These are phyloP conservation scores for Saccharomyces hybrid DNA, from an alignment of 1,139 yeast species.

Conservation along the genomic window DNA sequence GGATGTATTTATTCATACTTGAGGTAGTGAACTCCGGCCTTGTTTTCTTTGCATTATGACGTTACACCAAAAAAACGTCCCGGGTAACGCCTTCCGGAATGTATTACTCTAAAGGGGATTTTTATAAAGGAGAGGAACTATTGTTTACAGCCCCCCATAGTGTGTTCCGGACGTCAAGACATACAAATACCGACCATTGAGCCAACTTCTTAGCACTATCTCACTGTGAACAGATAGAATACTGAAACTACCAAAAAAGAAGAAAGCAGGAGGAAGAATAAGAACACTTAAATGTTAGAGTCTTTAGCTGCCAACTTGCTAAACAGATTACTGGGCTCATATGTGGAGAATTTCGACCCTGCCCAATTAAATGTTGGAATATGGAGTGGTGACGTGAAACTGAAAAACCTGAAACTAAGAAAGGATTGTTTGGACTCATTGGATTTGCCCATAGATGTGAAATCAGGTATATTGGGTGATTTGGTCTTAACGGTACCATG, in stretches of 20 bases:
- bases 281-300: slow-evolving; percentile 37
- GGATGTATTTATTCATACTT: not conserved
- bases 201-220: not conserved
- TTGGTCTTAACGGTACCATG: slow-evolving; percentile 90
- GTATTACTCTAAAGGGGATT: not conserved
- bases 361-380: slow-evolving; percentile 91
- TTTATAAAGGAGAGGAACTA: not conserved
- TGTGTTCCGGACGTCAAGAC: not conserved
- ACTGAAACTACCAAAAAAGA: not conserved
- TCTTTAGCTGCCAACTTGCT: slow-evolving; percentile 43
- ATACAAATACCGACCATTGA: not conserved
- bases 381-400: slow-evolving; percentile 95
- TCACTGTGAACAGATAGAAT: not conserved
- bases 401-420: slow-evolving; percentile 67
- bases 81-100: not conserved
- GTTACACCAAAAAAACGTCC: not conserved
- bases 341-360: slow-evolving; percentile 93
- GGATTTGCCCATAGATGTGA: slow-evolving; percentile 77
- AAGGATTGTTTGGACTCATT: slow-evolving; percentile 71
- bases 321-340: slow-evolving; percentile 43
- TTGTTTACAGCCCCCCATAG: not conserved
- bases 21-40: not conserved
- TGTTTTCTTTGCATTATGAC: not conserved
- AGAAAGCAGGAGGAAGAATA: not conserved
- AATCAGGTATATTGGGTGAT: slow-evolving; percentile 85